Percentiles rank a stretch among this genome's conserved stretches.
Evolutionary conservation across 306 rosid species (phyloP).

Genomic region (Cucumis hystrix): DNA sequence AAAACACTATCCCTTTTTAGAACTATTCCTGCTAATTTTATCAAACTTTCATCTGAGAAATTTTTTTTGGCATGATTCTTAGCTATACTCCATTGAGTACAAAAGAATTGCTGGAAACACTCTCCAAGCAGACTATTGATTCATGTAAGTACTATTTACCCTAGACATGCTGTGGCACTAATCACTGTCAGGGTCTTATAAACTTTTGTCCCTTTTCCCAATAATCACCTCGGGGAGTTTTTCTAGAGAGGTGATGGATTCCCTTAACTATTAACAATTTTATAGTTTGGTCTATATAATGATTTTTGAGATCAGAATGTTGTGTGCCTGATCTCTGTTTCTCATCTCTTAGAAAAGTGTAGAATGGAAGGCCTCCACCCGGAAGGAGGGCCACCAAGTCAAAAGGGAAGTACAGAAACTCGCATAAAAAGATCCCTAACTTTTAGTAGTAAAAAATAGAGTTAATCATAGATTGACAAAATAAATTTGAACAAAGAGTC

Average conservation of each 20-base stretch:
- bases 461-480: not conserved
- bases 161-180: not conserved
- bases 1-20: not conserved
- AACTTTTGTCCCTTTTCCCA: not conserved
- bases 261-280: not conserved
- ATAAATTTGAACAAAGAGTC: not conserved
- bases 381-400: not conserved
- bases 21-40: not conserved
- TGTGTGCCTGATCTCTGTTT: not conserved
- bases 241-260: not conserved
- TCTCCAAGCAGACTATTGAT: slow-evolving; percentile 58
- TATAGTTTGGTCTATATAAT: not conserved
- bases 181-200: not conserved
- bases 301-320: not conserved
- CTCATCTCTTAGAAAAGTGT: not conserved
- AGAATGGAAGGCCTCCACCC: not conserved
- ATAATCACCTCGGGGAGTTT: not conserved
- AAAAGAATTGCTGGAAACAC: slow-evolving; percentile 65
- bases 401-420: not conserved
- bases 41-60: not conserved
- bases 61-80: slow-evolving; percentile 24
- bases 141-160: slow-evolving; percentile 46
- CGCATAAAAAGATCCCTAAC: not conserved
- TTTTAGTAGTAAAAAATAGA: not conserved
- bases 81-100: slow-evolving; percentile 79